These are phyloP conservation scores for Plenodomus lindquistii DNA, from an alignment of 2,329 filamentous ascomycete species.

Conservation along the genomic window DNA sequence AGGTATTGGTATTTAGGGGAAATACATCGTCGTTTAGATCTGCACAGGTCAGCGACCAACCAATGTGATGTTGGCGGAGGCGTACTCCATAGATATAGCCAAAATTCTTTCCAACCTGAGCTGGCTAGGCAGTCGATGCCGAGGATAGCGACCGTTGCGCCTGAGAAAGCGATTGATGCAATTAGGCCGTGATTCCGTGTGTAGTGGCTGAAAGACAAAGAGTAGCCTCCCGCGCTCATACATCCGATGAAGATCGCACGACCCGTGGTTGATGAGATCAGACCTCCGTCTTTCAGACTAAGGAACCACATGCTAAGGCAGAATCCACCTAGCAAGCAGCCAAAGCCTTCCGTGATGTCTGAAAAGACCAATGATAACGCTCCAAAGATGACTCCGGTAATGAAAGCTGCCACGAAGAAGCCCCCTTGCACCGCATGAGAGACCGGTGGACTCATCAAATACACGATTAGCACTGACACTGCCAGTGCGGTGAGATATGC, in stretches of 20 bases:
- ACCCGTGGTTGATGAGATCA: constrained; percentile 64
- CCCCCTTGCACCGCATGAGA: constrained; percentile 78
- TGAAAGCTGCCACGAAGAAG: constrained; percentile 77
- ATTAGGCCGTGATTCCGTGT: constrained; percentile 82
- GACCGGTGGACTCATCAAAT: constrained; percentile 82
- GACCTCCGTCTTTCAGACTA: constrained; percentile 73
- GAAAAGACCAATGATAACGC: constrained; percentile 75
- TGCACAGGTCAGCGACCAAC: constrained; percentile 33
- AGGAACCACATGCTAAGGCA: constrained; percentile 90
- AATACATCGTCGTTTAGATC: constrained; percentile 76
- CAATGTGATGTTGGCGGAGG: constrained; percentile 3
- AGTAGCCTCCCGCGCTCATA: constrained; percentile 70
- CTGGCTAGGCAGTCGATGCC: constrained; percentile 89
- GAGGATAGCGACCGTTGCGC: constrained; percentile 76
- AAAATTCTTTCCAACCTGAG: constrained; percentile 94
- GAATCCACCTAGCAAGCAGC: constrained; percentile 85
- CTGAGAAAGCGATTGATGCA: constrained; percentile 74
- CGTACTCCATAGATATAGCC: constrained; percentile 85
- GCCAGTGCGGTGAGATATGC: constrained; percentile 73
- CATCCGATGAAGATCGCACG: constrained; percentile 76
- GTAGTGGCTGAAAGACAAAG: constrained; percentile 71
- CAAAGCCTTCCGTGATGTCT: constrained; percentile 82
- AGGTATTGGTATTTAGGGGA: constrained; percentile 73
- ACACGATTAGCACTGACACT: constrained; percentile 80
- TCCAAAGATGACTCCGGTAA: constrained; percentile 76